These are phyloP conservation scores for Kodamaea neixiangensis DNA, from an alignment of 805 yeast genomes.

Conservation along the genomic window DNA sequence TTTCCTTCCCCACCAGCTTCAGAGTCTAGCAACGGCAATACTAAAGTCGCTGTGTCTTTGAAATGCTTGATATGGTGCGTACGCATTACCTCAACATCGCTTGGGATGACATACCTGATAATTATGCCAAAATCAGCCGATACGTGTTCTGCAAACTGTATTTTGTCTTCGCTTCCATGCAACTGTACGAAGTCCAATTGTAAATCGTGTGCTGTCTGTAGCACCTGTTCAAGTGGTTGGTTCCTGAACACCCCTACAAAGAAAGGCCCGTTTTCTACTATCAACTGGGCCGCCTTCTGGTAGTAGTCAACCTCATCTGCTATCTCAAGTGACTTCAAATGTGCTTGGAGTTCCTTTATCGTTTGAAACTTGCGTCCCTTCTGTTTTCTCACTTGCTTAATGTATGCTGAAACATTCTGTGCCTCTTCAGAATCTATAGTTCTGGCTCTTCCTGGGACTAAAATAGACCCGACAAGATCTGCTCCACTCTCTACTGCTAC, in stretches of 20 bases:
- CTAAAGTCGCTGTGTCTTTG: conserved; percentile 35
- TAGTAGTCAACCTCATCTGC: conserved; percentile 29
- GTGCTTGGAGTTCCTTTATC: conserved; percentile 18
- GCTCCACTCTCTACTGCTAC: conserved; percentile 73
- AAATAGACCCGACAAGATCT: conserved; percentile 75
- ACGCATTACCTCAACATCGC: conserved; percentile 44
- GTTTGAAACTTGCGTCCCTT: conserved; percentile 20
- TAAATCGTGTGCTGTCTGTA: conserved; percentile 41
- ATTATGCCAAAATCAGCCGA: conserved; percentile 58
- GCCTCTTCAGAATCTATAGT: conserved; percentile 52
- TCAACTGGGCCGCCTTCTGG: conserved; percentile 22
- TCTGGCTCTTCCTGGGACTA: conserved; percentile 81
- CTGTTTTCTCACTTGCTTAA: conserved; percentile 22
- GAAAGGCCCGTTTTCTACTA: conserved; percentile 56
- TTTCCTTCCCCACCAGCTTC: conserved; percentile 93
- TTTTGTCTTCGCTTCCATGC: conserved; percentile 68
- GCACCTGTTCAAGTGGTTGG: conserved; percentile 68
- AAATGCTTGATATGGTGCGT: conserved; percentile 18
- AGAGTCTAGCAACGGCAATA: conserved; percentile 74
- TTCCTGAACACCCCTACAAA: conserved; percentile 91
- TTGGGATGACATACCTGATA: conserved; percentile 65
- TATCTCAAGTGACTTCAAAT: conserved; percentile 16
- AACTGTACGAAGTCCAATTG: conserved; percentile 79
- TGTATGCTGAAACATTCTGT: conserved; percentile 26
- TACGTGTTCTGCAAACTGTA: conserved; percentile 45